Evolutionary conservation across 2,329 filamentous ascomycete genomes (phyloP).

Genomic region (Lasiodiplodia sp.): DNA sequence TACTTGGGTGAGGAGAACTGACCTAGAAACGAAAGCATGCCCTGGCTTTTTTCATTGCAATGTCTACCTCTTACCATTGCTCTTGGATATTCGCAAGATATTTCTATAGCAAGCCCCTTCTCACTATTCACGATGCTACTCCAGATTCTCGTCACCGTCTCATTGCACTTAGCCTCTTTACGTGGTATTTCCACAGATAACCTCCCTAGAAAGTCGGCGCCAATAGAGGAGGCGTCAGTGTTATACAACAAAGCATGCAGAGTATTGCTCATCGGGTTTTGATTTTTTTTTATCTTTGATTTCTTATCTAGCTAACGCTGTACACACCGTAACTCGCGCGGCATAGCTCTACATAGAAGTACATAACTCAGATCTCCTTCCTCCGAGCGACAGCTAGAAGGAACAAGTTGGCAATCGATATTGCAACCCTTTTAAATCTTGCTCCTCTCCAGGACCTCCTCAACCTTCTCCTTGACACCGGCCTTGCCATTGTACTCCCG

Average conservation of each 20-base stretch:
- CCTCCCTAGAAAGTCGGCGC: too few relatives aligned
- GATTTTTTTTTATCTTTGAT: background rate
- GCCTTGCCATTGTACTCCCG: conserved; percentile 53
- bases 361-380: background rate
- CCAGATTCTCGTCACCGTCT: too few relatives aligned
- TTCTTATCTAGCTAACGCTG: background rate
- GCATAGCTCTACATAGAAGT: background rate
- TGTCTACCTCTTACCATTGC: too few relatives aligned
- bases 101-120: too few relatives aligned
- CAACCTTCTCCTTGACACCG: conserved; percentile 65
- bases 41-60: too few relatives aligned
- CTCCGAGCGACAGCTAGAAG: background rate
- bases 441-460: conserved; percentile 62
- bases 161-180: too few relatives aligned
- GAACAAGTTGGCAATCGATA: background rate
- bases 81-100: too few relatives aligned
- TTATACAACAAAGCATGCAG: background rate
- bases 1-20: too few relatives aligned
- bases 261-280: background rate
- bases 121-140: too few relatives aligned
- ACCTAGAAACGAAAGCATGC: too few relatives aligned
- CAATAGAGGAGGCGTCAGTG: too few relatives aligned
- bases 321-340: background rate
- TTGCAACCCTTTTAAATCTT: background rate
- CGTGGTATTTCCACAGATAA: too few relatives aligned